Evolutionary conservation across 225 moss, liverwort and hornwort genomes (phyloP), one percentile per base, ranked within the genome.

Genomic region (Rhytidiadelphus loreus): DNA sequence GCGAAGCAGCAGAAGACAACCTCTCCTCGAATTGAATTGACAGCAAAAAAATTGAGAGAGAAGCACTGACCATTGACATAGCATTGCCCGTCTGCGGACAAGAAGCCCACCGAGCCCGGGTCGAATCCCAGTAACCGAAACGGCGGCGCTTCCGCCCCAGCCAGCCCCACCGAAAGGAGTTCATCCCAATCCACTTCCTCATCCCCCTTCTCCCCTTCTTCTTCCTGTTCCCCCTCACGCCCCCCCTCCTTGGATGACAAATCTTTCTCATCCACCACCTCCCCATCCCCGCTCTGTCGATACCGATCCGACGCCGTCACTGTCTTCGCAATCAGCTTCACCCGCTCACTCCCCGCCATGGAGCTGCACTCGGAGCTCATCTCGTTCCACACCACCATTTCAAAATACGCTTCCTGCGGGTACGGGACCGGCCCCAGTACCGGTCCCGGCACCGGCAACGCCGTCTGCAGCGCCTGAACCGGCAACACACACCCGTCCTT

Each of bases 91-190:
- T 95, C 95, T 21, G 92, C 93, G 9, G 95, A 95, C 58, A 93
- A 90, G 86, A 92, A 93, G 1, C 95, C 95, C 39, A 95, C 92
- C 13, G 94, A 94, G 24, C 94, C 94, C 41, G 93, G 95, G 74
- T 95, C 95, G 46, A 94, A 93, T 18, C 95, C 95, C 72, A 92
- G 88, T 25, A 95, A 87, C 14, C 95, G 86, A 50, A 95, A 95
- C 24, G 95, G 95, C 28, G 95, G 95, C 21, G 95, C 95, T 65
- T 95, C 92, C 12, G 93, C 93, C 48, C 92, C 93, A 3, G 93
- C 95, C 13, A 95, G 90, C 8, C 95, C 95, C 33, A 95, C 91
- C 13, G 95, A 93, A 21, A 94, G 89, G 0, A 94, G 79, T 74
- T 93, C 93, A 50, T 94, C 94, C 94, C 94, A 94, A n/a, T 94